Percentiles rank a stretch among this genome's conserved stretches.
phyloP scores from a whole-genome alignment of 352 stramenopile genomes.

The Globisporangium middletonii region DNA sequence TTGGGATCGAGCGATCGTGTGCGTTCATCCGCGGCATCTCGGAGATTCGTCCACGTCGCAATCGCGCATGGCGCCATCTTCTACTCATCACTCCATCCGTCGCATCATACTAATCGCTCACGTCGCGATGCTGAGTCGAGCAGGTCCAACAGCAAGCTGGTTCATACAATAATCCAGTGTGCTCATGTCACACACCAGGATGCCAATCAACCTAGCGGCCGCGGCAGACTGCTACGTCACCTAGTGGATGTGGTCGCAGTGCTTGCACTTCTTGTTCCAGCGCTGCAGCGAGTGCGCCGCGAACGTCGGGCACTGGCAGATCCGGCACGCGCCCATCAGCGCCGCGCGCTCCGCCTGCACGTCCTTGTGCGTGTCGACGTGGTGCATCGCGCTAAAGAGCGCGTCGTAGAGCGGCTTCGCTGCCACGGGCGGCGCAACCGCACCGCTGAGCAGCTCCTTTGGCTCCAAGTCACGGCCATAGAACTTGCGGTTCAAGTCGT shows the following conservation, averaged over 20 bases:
- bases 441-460: constrained; percentile 35
- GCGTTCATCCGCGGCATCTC: not conserved
- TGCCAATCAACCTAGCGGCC: not conserved
- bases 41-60: not conserved
- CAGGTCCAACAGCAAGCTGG: not conserved
- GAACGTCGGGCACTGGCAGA: constrained; percentile 41
- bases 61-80: no score
- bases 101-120: not conserved
- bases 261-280: constrained; percentile 67
- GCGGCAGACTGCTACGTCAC: not conserved
- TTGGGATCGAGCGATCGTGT: no score
- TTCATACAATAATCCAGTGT: not conserved
- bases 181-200: not conserved
- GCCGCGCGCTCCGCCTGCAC: constrained; percentile 23
- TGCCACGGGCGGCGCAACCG: constrained; percentile 32
- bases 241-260: constrained; percentile 47
- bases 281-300: constrained; percentile 36
- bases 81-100: not conserved
- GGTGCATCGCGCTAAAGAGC: constrained; percentile 35
- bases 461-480: constrained; percentile 74
- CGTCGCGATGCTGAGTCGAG: not conserved
- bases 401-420: constrained; percentile 54
- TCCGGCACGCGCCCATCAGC: constrained; percentile 35
- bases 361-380: constrained; percentile 34
- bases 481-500: constrained; percentile 90